Evolutionary conservation across 2,329 filamentous ascomycete species (phyloP).

Genomic region (Colletotrichum gigasporum): DNA sequence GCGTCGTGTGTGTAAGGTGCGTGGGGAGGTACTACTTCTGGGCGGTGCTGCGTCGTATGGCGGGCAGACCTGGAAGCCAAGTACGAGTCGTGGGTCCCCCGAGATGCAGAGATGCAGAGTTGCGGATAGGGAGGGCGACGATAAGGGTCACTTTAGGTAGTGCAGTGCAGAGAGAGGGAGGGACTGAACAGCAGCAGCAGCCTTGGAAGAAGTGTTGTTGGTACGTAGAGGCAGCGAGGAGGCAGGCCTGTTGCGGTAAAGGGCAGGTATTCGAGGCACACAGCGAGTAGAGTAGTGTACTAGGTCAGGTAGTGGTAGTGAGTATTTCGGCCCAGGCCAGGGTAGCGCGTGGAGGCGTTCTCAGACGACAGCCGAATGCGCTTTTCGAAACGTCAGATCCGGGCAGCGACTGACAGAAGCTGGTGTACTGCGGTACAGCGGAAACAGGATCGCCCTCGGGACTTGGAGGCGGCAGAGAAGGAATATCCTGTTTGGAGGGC

Average conservation of each 20-base stretch:
- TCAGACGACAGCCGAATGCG: constrained; percentile 31
- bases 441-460: constrained; percentile 24
- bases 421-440: too few species aligned
- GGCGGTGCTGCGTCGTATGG: too few species aligned
- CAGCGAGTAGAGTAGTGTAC: too few species aligned
- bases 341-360: constrained; percentile 28
- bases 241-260: neutral
- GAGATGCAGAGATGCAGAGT: neutral
- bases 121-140: constrained; percentile 12
- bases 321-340: constrained; percentile 18
- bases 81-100: constrained; percentile 9
- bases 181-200: neutral
- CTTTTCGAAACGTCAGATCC: constrained; percentile 31
- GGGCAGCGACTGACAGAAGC: constrained; percentile 21
- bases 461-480: constrained; percentile 5
- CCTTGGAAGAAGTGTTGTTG: neutral
- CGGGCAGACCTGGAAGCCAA: neutral
- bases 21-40: too few species aligned
- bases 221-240: neutral
- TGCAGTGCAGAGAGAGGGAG: constrained; percentile 1
- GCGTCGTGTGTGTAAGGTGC: constrained; percentile 1
- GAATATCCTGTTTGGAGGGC: constrained; percentile 19
- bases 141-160: neutral
- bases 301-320: too few species aligned
- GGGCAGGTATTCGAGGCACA: constrained; percentile 5